Base-by-base conservation (phyloP, 225 moss, liverwort and hornwort species). In the Rhytidiadelphus loreus region DNA sequence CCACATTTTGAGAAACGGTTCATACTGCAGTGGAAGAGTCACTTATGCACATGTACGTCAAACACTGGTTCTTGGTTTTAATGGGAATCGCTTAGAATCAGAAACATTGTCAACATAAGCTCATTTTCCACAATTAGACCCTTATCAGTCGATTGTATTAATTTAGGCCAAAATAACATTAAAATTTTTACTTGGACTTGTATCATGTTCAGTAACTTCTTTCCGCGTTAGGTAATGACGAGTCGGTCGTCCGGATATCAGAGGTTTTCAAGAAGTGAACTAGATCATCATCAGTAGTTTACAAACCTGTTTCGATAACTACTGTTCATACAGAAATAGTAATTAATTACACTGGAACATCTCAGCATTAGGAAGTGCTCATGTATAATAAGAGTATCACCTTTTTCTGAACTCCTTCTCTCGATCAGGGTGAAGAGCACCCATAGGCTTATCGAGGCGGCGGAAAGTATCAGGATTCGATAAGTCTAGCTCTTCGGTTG, bases 401-500 rank as follows among this genome's bases (percentile, higher is more conserved):
- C 97, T 94, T 90, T 96, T 97, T 80, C 94, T 95, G 85, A 97
- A 97, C 87, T 97, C 97, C 81, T 95, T 95, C 88, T 97, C 97
- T 89, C 97, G 93, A 46, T 96, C 95, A 85, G 90, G 90, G 75
- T 95, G 95, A 69, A 97, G 90, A 89, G 97, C 97, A 91, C 97
- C 97, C 97, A 97, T 97, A 50, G 97, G 97, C 91, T 95, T 97
- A 88, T 97, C 95, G 35, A 97, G 93, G 87, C 93, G 96, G 78
- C 97, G 95, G 76, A 97, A 97, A 30, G 95, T 95, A 59, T 95
- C 94, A 85, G 95, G 91, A 89, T 94, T 95, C 78, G 90, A 94
- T 89, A 97, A 89, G 89, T 97, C 96, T 89, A 97, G 83, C 88
- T 96, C 93, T 80, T 95, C 91, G 90, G 93, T 95, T 61, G 92